phyloP scores from a whole-genome alignment of 163 green algal species.

The Chloroidium sp. region DNA sequence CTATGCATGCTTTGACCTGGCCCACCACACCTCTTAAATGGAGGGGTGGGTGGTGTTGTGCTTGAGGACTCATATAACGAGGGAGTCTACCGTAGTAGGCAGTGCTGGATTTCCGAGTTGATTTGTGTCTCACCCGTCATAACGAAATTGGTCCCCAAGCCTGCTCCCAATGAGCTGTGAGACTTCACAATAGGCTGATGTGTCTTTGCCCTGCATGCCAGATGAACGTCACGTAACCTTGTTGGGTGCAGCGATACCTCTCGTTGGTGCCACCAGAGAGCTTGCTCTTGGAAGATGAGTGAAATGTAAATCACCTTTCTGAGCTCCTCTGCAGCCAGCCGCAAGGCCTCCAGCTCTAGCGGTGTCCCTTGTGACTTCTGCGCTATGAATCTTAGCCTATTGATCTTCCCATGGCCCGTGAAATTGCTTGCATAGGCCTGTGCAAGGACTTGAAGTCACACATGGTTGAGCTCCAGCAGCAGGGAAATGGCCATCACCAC shows the following conservation, averaged over 20 bases:
- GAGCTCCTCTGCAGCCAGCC: slow-evolving; percentile 66
- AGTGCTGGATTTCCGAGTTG: too few species aligned
- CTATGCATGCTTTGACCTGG: not conserved
- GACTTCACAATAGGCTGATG: not conserved
- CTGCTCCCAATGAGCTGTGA: not conserved
- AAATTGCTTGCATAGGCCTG: slow-evolving; percentile 76
- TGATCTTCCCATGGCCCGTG: slow-evolving; percentile 61
- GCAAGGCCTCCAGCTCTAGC: slow-evolving; percentile 70
- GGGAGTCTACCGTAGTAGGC: too few species aligned
- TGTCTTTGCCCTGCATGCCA: slow-evolving; percentile 1
- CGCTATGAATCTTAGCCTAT: slow-evolving; percentile 75
- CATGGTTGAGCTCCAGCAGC: too few species aligned
- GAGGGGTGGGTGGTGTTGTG: not conserved
- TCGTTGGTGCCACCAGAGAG: not conserved
- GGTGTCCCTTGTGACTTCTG: slow-evolving; percentile 36
- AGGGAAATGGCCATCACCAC: too few species aligned
- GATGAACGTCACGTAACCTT: not conserved
- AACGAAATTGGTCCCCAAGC: not conserved
- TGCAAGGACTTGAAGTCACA: too few species aligned
- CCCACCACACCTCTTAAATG: not conserved
- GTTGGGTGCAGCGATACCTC: not conserved
- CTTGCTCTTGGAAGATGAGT: slow-evolving; percentile 7
- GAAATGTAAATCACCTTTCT: slow-evolving; percentile 39
- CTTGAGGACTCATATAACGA: not conserved
- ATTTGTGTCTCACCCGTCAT: too few species aligned